phyloP scores from a whole-genome alignment of 331 rosid species.

The Phaseolus coccineus region DNA sequence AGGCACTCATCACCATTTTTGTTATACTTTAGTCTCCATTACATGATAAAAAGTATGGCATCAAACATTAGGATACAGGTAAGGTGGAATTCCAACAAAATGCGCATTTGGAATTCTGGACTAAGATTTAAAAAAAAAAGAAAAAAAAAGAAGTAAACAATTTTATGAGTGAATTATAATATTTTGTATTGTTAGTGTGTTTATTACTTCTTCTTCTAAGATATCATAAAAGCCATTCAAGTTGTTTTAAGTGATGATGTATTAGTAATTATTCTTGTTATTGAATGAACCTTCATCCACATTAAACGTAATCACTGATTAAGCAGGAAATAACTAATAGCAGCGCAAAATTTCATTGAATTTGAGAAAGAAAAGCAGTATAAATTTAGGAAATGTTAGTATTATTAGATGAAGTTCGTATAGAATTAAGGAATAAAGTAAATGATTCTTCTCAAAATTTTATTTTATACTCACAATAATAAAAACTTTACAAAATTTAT shows the following conservation, averaged over 20 bases:
- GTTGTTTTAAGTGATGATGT: not conserved
- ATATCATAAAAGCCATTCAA: slow-evolving; percentile 1
- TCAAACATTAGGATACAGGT: not conserved
- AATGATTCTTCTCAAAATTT: too few species aligned
- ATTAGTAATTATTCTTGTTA: not conserved
- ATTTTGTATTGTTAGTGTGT: too few species aligned
- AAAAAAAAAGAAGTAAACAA: too few species aligned
- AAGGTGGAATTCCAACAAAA: not conserved
- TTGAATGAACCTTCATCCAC: not conserved
- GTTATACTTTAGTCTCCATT: not conserved
- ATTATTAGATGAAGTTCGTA: not conserved
- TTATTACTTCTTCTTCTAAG: not conserved
- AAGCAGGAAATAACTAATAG: not conserved
- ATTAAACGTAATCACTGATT: not conserved
- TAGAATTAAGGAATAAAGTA: not conserved
- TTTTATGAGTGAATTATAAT: too few species aligned
- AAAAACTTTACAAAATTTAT: not conserved
- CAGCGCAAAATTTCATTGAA: not conserved
- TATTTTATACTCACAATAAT: too few species aligned
- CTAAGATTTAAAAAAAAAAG: not conserved
- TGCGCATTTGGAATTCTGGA: not conserved
- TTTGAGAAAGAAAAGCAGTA: not conserved
- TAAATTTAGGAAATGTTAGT: not conserved
- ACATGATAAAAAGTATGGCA: not conserved
- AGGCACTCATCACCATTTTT: not conserved